A percentile compares a stretch with the other conserved stretches of the same genome.
phyloP scores from a whole-genome alignment of 805 yeast species.

The Hanseniaspora lachancei region DNA sequence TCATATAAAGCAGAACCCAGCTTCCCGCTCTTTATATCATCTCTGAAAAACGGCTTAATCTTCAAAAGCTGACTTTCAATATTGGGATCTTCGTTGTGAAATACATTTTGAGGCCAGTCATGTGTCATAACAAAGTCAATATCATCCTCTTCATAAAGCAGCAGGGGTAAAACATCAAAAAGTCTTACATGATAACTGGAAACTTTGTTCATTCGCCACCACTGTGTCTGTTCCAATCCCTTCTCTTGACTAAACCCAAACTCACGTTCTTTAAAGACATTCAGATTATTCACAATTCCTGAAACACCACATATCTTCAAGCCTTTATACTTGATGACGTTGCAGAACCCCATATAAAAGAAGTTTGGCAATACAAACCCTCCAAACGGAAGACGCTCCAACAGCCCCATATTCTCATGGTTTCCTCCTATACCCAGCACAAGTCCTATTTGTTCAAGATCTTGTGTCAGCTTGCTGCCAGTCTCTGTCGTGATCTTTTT shows the following conservation, averaged over 20 bases:
- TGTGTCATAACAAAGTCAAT: conserved; percentile 60
- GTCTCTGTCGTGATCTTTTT: conserved; percentile 51
- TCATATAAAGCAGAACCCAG: conserved; percentile 65
- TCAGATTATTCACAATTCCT: conserved; percentile 58
- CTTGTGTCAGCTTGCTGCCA: conserved; percentile 59
- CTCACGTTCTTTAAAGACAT: conserved; percentile 34
- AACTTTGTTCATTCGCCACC: conserved; percentile 27
- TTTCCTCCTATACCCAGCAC: conserved; percentile 78
- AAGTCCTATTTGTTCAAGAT: not conserved
- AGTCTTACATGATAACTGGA: conserved; percentile 50
- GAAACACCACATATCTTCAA: conserved; percentile 67
- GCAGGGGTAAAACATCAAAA: conserved; percentile 44
- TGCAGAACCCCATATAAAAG: conserved; percentile 69
- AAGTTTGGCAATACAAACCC: conserved; percentile 90
- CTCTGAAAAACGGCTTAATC: conserved; percentile 52
- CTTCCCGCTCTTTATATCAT: conserved; percentile 44
- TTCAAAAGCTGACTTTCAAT: conserved; percentile 30
- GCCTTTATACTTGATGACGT: conserved; percentile 63
- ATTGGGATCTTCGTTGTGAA: conserved; percentile 44
- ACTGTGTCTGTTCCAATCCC: conserved; percentile 33
- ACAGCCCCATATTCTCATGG: conserved; percentile 76
- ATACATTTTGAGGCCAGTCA: conserved; percentile 89
- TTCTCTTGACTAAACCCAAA: conserved; percentile 34
- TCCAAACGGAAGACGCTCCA: conserved; percentile 62
- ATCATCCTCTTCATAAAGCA: conserved; percentile 25